phyloP scores from a whole-genome alignment of 495 filamentous ascomycete species.

The Chaetomium fimeti region DNA sequence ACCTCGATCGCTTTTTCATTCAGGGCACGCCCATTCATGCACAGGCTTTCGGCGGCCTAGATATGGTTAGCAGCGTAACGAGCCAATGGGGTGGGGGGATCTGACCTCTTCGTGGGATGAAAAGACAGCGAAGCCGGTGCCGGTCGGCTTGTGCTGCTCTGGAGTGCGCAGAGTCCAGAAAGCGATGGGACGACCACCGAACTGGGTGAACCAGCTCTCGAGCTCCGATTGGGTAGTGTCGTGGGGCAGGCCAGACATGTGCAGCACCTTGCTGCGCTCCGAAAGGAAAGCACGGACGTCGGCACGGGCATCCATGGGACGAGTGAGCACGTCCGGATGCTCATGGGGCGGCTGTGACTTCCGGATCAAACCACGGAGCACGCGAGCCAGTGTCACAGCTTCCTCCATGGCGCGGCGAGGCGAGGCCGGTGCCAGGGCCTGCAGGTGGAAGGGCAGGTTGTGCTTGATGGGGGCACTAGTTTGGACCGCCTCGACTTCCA shows the following conservation, averaged over 20 bases:
- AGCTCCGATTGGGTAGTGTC: slow-evolving; percentile 98
- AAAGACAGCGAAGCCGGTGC: slow-evolving; percentile 95
- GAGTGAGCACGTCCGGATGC: slow-evolving; percentile 87
- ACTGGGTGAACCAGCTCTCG: slow-evolving; percentile 99
- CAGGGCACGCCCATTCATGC: slow-evolving; percentile 97
- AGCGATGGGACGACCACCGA: slow-evolving; percentile 95
- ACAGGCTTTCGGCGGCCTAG: slow-evolving; percentile 90
- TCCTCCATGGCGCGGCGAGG: slow-evolving; percentile 97
- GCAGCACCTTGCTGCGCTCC: slow-evolving; percentile 94
- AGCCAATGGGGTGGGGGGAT: slow-evolving; percentile 14
- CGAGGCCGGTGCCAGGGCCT: slow-evolving; percentile 94
- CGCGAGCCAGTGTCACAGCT: slow-evolving; percentile 87
- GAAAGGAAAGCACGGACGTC: slow-evolving; percentile 95
- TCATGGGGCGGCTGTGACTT: slow-evolving; percentile 94
- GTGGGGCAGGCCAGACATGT: slow-evolving; percentile 94
- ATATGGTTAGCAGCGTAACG: slow-evolving; percentile 20
- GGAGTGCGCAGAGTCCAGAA: slow-evolving; percentile 98
- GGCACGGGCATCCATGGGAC: slow-evolving; percentile 93
- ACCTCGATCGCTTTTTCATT: slow-evolving; percentile 99
- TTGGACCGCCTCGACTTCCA: slow-evolving; percentile 96
- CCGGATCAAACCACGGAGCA: slow-evolving; percentile 84
- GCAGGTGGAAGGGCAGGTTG: slow-evolving; percentile 95
- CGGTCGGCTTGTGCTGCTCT: slow-evolving; percentile 97
- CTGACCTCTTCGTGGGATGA: slow-evolving; percentile 98
- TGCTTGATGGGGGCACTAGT: slow-evolving; percentile 97